Evolutionary conservation across 257 asterid genomes (phyloP).

Genomic region (Penstemon newberryi): DNA sequence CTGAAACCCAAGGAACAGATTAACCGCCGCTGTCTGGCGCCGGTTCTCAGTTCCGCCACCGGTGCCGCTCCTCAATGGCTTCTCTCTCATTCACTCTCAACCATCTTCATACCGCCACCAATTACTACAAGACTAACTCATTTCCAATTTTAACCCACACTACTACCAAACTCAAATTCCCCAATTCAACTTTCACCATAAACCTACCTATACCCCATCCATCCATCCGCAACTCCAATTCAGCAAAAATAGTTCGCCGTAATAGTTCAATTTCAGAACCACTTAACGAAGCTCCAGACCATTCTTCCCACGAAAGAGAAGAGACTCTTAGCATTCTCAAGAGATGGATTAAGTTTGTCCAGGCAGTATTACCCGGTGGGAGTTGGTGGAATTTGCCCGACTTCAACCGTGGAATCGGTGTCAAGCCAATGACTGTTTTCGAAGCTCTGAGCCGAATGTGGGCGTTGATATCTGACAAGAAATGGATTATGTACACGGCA

Average conservation of each 20-base stretch:
- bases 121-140: slow-evolving; percentile 18
- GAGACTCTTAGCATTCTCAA: slow-evolving; percentile 16
- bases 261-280: slow-evolving; percentile 15
- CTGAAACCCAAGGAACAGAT: background rate
- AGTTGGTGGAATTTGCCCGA: slow-evolving; percentile 45
- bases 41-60: slow-evolving; percentile 4
- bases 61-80: slow-evolving; percentile 29
- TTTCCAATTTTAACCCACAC: slow-evolving; percentile 21
- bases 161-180: slow-evolving; percentile 14
- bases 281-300: slow-evolving; percentile 15
- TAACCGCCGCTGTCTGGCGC: slow-evolving; percentile 2
- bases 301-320: slow-evolving; percentile 16
- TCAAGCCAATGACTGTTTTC: slow-evolving; percentile 36
- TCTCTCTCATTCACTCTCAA: slow-evolving; percentile 22
- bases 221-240: background rate
- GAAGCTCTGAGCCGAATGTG: slow-evolving; percentile 44
- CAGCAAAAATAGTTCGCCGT: background rate
- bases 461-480: slow-evolving; percentile 45
- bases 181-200: slow-evolving; percentile 12
- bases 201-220: slow-evolving; percentile 1
- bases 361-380: slow-evolving; percentile 39
- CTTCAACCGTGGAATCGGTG: slow-evolving; percentile 27
- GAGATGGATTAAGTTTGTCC: slow-evolving; percentile 32
- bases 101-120: background rate
- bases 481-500: slow-evolving; percentile 47